These are phyloP conservation scores for Aspergillus avenaceus DNA, from an alignment of 495 filamentous ascomycete genomes.

Conservation along the genomic window DNA sequence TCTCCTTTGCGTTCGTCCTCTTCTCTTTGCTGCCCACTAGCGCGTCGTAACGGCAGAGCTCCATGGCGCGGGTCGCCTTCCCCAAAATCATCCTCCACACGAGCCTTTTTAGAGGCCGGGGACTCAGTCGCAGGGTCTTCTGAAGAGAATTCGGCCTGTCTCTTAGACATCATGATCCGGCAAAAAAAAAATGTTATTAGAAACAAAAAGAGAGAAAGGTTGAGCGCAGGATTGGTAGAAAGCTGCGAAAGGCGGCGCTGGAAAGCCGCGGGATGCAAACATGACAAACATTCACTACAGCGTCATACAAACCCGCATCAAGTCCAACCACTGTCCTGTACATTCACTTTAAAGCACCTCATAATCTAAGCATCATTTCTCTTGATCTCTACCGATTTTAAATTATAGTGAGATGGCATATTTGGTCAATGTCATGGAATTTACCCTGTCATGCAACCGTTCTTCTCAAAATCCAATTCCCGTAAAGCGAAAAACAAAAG, in stretches of 20 bases:
- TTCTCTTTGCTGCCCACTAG: conserved; percentile 26
- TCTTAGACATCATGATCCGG: conserved; percentile 61
- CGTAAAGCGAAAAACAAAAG: conserved; percentile 22
- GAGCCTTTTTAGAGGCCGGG: conserved; percentile 72
- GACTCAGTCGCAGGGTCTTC: conserved; percentile 54
- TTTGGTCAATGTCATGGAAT: conserved; percentile 14
- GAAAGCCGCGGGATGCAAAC: conserved; percentile 33
- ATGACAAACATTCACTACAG: conserved; percentile 30
- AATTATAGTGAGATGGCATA: conserved; percentile 9
- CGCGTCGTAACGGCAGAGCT: conserved; percentile 33
- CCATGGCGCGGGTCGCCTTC: conserved; percentile 36
- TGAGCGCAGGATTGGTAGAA: conserved; percentile 10
- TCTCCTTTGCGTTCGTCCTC: conserved; percentile 34
- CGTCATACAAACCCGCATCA: conserved; percentile 8
- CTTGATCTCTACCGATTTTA: conserved; percentile 12
- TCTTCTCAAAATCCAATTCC: conserved; percentile 20
- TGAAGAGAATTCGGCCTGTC: conserved; percentile 71
- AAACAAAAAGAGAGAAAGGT: neutral
- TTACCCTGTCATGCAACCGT: conserved; percentile 17
- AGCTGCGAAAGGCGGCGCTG: conserved; percentile 15
- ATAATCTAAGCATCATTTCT: conserved; percentile 5
- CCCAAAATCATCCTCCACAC: conserved; percentile 52
- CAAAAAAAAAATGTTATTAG: too few species aligned
- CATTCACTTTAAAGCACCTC: neutral
- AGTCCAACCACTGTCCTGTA: too few species aligned